Evolutionary conservation across 805 yeast genomes (phyloP), one percentile per base, ranked within the genome.

Genomic region (Myxozyma lipomycoides): DNA sequence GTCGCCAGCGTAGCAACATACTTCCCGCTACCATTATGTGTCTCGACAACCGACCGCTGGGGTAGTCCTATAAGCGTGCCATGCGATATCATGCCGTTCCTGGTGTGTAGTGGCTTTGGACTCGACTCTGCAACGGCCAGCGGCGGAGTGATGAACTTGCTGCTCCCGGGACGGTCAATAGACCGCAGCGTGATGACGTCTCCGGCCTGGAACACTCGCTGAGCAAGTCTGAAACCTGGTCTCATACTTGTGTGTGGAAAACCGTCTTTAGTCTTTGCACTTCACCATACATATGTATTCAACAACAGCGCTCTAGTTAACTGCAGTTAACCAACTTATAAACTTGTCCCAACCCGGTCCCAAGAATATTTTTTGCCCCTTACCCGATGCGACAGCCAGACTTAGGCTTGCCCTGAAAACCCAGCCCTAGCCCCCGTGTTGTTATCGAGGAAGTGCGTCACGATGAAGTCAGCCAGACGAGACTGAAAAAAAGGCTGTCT

Each of bases 1-100:
- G 76, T 68, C 2, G 78, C 77, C 6, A 63, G 61, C 1, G 70
- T 64, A 5, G 68, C 64, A 6, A 71, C 64, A 52, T 67, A 73
- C 40, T 69, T 62, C 45, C 64, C 57, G 15, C 24, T 35, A 18
- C 52, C 61, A 30, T 54, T 52, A 17, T 44, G 51, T 2, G 67
- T 63, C 4, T 64, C 58, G 12, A 69, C 64, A 17, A 69, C 56
- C 1, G 66, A 60, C 37, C 76, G 62, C 3, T 76, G 69, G n/a
- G 60, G 53, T 4, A 65, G 42, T 1, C 73, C 77, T 10, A 77
- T 60, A 15, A 77, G 62, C 19, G 67, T 70, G 5, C 67, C 66
- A 57, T 75, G 79, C 18, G 19, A 19, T 28, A 43, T 32, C 26
- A 28, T 24, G 25, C 46, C 46, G 2, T 10, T 6, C 38, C 38